Percentiles rank a stretch among this genome's conserved stretches.
Evolutionary conservation across 2,329 filamentous ascomycete species (phyloP).

Genomic region (Passalora sequoiae): DNA sequence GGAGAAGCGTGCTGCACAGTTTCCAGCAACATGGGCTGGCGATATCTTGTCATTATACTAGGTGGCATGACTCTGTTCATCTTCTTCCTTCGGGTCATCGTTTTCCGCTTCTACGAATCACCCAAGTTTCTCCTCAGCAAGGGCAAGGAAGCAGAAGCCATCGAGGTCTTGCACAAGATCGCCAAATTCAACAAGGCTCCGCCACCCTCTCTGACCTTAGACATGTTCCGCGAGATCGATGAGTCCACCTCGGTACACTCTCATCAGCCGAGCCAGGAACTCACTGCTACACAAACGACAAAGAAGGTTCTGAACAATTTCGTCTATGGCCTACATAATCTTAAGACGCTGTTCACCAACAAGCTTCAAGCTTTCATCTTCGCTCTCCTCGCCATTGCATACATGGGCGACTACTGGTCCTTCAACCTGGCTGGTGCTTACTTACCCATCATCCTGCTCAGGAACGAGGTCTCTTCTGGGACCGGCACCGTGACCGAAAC

Average conservation of each 20-base stretch:
- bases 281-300: constrained; percentile 1
- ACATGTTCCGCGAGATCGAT: constrained; percentile 5
- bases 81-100: constrained; percentile 50
- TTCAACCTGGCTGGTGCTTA: constrained; percentile 48
- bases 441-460: constrained; percentile 49
- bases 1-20: constrained; percentile 36
- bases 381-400: constrained; percentile 48
- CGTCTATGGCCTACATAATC: constrained; percentile 34
- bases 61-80: constrained; percentile 39
- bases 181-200: constrained; percentile 38
- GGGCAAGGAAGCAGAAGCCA: constrained; percentile 50
- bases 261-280: constrained; percentile 14
- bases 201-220: background rate
- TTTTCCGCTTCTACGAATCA: constrained; percentile 55
- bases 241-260: constrained; percentile 20
- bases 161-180: constrained; percentile 43
- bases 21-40: constrained; percentile 43
- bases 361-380: constrained; percentile 43
- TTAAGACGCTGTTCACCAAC: constrained; percentile 41
- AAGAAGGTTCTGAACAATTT: constrained; percentile 32
- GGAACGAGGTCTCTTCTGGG: constrained; percentile 43
- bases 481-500: constrained; percentile 40
- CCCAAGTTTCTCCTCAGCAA: constrained; percentile 55
- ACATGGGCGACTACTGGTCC: constrained; percentile 49
- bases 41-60: constrained; percentile 41